These are phyloP conservation scores for Puccinia triticina DNA, from an alignment of 1,284 basidiomycete species.

Conservation along the genomic window DNA sequence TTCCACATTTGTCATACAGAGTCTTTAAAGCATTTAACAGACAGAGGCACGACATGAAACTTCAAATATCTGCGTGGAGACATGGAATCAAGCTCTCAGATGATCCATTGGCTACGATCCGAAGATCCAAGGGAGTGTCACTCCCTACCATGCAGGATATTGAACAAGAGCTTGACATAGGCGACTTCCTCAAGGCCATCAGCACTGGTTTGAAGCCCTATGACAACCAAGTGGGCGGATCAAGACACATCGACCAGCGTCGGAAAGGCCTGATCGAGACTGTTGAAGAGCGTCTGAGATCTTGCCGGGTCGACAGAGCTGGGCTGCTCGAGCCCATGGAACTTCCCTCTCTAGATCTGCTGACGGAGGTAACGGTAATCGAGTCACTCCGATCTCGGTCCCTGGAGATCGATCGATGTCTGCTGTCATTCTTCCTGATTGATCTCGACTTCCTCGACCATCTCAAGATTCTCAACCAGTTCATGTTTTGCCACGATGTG, in stretches of 20 bases:
- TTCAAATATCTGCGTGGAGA: slow-evolving; percentile 46
- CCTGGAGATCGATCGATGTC: slow-evolving; percentile 31
- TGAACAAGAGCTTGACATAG: slow-evolving; percentile 26
- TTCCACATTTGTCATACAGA: neutral
- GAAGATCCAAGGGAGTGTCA: neutral
- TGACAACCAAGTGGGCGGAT: neutral
- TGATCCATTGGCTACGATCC: neutral
- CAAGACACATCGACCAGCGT: neutral
- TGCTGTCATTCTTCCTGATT: slow-evolving; percentile 45
- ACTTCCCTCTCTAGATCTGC: slow-evolving; percentile 34
- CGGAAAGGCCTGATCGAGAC: neutral
- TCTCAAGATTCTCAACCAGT: slow-evolving; percentile 44
- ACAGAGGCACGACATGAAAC: slow-evolving; percentile 28
- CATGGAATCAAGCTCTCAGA: slow-evolving; percentile 8
- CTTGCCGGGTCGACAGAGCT: neutral
- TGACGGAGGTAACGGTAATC: slow-evolving; percentile 38
- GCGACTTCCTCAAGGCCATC: slow-evolving; percentile 26
- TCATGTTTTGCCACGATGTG: slow-evolving; percentile 44
- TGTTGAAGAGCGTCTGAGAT: slow-evolving; percentile 35
- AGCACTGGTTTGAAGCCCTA: slow-evolving; percentile 23
- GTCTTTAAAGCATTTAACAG: neutral
- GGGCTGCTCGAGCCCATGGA: slow-evolving; percentile 24
- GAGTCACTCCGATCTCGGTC: slow-evolving; percentile 38
- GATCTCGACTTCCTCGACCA: slow-evolving; percentile 46
- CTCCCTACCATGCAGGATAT: neutral